phyloP scores from a whole-genome alignment of 208 protist species.

The Acanthamoeba rhysodes region DNA sequence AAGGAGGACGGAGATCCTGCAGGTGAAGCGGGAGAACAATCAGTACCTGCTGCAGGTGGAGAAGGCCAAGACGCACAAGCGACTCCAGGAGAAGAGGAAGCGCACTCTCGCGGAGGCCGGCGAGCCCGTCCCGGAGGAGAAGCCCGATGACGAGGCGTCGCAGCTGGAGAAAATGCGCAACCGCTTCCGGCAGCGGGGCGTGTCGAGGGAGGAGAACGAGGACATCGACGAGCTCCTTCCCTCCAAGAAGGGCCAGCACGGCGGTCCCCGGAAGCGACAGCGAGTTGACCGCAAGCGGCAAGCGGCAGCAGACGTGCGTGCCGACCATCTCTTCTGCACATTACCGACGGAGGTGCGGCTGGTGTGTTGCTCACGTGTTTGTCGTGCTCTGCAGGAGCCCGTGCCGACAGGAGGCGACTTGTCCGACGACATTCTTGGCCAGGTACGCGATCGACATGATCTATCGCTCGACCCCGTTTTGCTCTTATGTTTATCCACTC shows the following conservation, averaged over 20 bases:
- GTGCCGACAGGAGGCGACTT: slow-evolving; percentile 4
- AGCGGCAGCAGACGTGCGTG: not conserved
- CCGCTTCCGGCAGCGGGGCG: not conserved
- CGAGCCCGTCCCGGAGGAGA: not conserved
- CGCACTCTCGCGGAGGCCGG: not conserved
- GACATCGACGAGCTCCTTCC: slow-evolving; percentile 43
- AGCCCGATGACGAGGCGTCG: not conserved
- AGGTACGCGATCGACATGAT: not conserved
- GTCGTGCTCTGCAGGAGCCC: not conserved
- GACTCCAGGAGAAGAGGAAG: slow-evolving; percentile 76
- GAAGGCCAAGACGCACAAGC: slow-evolving; percentile 75
- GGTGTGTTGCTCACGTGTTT: not conserved
- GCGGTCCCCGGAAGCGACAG: not conserved
- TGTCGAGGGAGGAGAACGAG: not conserved
- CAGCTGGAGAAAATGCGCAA: slow-evolving; percentile 30
- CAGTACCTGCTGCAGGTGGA: slow-evolving; percentile 85
- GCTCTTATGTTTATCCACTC: not conserved
- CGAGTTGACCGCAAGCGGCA: not conserved
- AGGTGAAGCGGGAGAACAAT: slow-evolving; percentile 78
- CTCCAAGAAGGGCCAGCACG: not conserved
- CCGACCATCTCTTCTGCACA: not conserved
- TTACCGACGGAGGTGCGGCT: too few species aligned
- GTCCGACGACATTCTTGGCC: not conserved
- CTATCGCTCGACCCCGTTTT: not conserved
- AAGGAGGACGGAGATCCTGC: slow-evolving; percentile 78